These are phyloP conservation scores for Xylaria sp. DNA, from an alignment of 2,329 filamentous ascomycete genomes.

Conservation along the genomic window DNA sequence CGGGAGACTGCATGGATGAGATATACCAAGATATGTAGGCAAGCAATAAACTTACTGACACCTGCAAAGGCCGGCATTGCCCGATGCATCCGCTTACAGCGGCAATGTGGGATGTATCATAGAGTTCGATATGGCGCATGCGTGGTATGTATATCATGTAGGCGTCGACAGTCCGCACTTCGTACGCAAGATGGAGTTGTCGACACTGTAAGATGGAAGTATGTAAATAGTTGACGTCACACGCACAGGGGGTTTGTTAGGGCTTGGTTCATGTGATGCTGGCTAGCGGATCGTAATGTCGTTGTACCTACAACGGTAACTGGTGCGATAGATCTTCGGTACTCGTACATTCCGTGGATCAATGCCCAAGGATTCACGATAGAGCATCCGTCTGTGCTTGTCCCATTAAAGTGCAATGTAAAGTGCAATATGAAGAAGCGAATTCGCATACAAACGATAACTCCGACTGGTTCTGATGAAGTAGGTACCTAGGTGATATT, in stretches of 20 bases:
- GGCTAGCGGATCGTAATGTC: background rate
- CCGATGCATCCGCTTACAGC: conserved; percentile 10
- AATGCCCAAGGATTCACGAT: no score
- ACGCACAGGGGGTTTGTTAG: background rate
- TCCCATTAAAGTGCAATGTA: no score
- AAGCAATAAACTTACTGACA: background rate
- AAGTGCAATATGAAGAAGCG: no score
- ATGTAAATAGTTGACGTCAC: background rate
- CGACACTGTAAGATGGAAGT: background rate
- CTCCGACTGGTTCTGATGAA: no score
- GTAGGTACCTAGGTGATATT: no score
- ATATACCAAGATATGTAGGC: background rate
- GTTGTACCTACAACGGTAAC: background rate
- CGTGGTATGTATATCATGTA: background rate
- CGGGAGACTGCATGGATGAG: background rate
- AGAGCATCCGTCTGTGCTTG: no score
- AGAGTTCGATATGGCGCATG: background rate
- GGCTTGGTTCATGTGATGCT: background rate
- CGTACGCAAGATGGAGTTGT: no score
- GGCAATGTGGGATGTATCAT: conserved; percentile 6
- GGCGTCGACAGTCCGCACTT: no score
- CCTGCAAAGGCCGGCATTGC: conserved; percentile 2
- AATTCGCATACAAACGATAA: no score
- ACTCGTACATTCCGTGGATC: no score
- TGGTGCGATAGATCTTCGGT: no score